phyloP scores from a whole-genome alignment of 2,329 filamentous ascomycete genomes.

The Neopestalotiopsis sp. region DNA sequence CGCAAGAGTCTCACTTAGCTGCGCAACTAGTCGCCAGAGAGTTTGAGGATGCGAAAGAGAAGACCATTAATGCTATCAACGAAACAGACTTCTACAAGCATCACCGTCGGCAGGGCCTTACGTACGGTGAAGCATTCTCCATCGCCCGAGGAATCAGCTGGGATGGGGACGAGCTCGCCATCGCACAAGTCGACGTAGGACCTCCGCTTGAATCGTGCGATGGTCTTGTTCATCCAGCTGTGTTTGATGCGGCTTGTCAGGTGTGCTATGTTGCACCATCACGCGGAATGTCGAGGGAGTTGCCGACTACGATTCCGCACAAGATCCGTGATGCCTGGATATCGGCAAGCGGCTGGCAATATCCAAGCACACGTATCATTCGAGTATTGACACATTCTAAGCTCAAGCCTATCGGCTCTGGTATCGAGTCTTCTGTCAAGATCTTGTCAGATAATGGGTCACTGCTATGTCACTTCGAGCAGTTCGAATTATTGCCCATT shows the following conservation, averaged over 20 bases:
- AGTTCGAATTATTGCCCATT: slow-evolving; percentile 26
- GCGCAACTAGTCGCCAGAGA: slow-evolving; percentile 19
- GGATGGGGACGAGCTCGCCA: slow-evolving; percentile 29
- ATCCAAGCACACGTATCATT: slow-evolving; percentile 30
- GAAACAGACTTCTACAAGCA: slow-evolving; percentile 33
- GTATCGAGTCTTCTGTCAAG: slow-evolving; percentile 28
- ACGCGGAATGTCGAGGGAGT: slow-evolving; percentile 22
- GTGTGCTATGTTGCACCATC: slow-evolving; percentile 31
- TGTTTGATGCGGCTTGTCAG: slow-evolving; percentile 42
- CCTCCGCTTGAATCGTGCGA: slow-evolving; percentile 26
- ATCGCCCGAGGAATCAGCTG: slow-evolving; percentile 35
- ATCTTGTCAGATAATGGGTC: slow-evolving; percentile 30
- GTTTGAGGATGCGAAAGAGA: slow-evolving; percentile 23
- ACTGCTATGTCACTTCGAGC: slow-evolving; percentile 26
- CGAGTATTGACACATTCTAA: slow-evolving; percentile 27
- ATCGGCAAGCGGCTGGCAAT: slow-evolving; percentile 36
- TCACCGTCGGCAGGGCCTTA: slow-evolving; percentile 31
- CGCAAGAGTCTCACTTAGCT: slow-evolving; percentile 21
- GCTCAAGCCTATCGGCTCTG: slow-evolving; percentile 11
- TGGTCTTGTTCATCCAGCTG: slow-evolving; percentile 40
- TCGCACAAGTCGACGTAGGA: slow-evolving; percentile 21
- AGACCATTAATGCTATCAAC: slow-evolving; percentile 31
- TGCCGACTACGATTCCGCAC: slow-evolving; percentile 35
- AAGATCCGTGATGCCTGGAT: slow-evolving; percentile 38
- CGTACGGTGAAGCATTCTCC: slow-evolving; percentile 37